Percentiles rank a stretch among this genome's conserved stretches.
Evolutionary conservation across 495 filamentous ascomycete genomes (phyloP).

Genomic region (Geoglossum glabrum): DNA sequence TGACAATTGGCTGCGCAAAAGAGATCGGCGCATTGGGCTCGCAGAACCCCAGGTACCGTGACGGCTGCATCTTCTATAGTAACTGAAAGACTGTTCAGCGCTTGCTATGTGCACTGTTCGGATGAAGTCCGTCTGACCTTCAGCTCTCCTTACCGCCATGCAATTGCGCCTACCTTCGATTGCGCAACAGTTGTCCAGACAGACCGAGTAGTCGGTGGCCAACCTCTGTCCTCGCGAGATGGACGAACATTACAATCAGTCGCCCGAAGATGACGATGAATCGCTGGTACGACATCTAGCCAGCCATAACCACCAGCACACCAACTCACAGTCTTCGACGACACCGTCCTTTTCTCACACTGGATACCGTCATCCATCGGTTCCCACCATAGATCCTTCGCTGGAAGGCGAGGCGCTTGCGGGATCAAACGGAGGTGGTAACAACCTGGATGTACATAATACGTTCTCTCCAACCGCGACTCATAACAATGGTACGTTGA

Average conservation of each 20-base stretch:
- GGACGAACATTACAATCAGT: background rate
- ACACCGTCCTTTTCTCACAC: background rate
- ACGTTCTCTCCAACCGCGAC: background rate
- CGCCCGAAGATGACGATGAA: slow-evolving; percentile 1
- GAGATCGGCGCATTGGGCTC: background rate
- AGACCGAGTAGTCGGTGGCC: background rate
- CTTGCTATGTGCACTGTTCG: background rate
- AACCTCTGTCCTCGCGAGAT: background rate
- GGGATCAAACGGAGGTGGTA: background rate
- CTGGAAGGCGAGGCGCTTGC: background rate
- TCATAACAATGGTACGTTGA: background rate
- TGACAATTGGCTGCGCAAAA: slow-evolving; percentile 1
- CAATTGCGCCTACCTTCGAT: background rate
- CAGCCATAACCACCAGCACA: slow-evolving; percentile 1
- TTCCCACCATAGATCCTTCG: background rate
- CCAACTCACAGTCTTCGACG: slow-evolving; percentile 3
- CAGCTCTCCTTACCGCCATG: background rate
- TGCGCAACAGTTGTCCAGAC: background rate
- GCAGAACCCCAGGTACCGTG: background rate
- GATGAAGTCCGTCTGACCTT: background rate
- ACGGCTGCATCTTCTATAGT: background rate
- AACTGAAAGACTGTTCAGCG: background rate
- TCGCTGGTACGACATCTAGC: background rate
- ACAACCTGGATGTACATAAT: background rate
- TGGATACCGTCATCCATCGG: background rate